Evolutionary conservation across 148 eudicot species (phyloP).

Genomic region (Fagopyrum esculentum): DNA sequence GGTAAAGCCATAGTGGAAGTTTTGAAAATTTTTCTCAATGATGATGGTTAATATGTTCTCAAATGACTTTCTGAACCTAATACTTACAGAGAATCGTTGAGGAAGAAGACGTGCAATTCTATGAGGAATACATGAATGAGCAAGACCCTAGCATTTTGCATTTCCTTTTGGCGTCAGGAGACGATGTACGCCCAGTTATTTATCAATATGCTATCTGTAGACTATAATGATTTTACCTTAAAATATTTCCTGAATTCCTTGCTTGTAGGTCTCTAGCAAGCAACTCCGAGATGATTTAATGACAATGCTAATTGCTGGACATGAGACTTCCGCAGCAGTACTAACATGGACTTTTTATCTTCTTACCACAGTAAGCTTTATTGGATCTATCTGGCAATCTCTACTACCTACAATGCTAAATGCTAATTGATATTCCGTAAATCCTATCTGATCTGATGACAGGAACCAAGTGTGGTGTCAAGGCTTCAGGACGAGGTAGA

Average conservation of each 20-base stretch:
- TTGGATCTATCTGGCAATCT: not conserved
- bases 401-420: not conserved
- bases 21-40: not conserved
- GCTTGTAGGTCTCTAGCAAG: conserved; percentile 87
- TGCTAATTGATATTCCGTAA: not conserved
- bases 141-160: conserved; percentile 98
- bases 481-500: conserved; percentile 89
- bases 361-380: conserved; percentile 56
- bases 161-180: conserved; percentile 96
- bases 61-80: conserved; percentile 7
- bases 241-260: conserved; percentile 15
- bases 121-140: conserved; percentile 96
- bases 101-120: conserved; percentile 85
- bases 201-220: conserved; percentile 8
- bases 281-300: conserved; percentile 98
- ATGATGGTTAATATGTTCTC: conserved; percentile 5
- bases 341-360: conserved; percentile 98
- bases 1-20: conserved; percentile 39
- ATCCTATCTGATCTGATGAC: conserved; percentile 9
- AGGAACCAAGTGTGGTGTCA: conserved; percentile 77
- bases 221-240: not conserved
- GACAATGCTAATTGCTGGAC: conserved; percentile 98
- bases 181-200: conserved; percentile 45
- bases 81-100: conserved; percentile 80
- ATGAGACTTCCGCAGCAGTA: conserved; percentile 98